phyloP scores from a whole-genome alignment of 2,329 filamentous ascomycete genomes.

The Aspergillus unguis region DNA sequence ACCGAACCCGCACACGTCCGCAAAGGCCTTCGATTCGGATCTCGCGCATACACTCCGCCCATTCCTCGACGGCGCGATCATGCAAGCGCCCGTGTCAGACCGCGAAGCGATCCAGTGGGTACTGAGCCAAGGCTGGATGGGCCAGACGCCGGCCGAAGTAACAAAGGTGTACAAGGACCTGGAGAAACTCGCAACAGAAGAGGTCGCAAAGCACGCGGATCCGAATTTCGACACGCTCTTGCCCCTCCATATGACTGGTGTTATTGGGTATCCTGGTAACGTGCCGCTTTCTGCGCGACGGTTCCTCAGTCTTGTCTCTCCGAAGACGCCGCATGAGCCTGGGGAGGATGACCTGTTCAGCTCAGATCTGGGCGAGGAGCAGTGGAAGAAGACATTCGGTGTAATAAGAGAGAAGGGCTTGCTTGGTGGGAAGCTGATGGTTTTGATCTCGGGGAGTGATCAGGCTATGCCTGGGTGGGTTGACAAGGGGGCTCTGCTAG shows the following conservation, averaged over 20 bases:
- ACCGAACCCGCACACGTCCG: conserved; percentile 38
- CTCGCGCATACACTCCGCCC: conserved; percentile 44
- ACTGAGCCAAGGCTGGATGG: conserved; percentile 26
- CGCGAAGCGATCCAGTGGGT: conserved; percentile 58
- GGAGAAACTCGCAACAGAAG: conserved; percentile 30
- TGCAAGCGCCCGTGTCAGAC: conserved; percentile 79
- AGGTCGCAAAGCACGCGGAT: conserved; percentile 13
- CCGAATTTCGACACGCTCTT: conserved; percentile 28
- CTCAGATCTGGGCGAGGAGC: conserved; percentile 61
- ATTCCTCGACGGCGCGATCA: conserved; percentile 66
- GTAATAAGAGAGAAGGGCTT: conserved; percentile 38
- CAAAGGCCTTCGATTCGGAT: conserved; percentile 28
- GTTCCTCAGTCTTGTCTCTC: conserved; percentile 56
- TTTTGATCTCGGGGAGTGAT: conserved; percentile 48
- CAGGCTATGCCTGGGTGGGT: conserved; percentile 46
- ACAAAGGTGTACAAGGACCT: conserved; percentile 31
- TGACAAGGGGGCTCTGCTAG: conserved; percentile 44
- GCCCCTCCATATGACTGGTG: conserved; percentile 32
- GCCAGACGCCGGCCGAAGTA: conserved; percentile 22
- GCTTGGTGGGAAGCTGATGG: conserved; percentile 42
- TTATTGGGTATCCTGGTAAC: conserved; percentile 31
- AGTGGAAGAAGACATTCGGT: conserved; percentile 62
- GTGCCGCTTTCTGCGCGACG: conserved; percentile 54
- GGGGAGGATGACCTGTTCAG: conserved; percentile 87
- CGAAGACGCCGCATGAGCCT: conserved; percentile 50